Percentiles rank a stretch among this genome's conserved stretches.
These are phyloP conservation scores for Nitzschia sp. DNA, from an alignment of 108 stramenopile genomes.

Conservation along the genomic window DNA sequence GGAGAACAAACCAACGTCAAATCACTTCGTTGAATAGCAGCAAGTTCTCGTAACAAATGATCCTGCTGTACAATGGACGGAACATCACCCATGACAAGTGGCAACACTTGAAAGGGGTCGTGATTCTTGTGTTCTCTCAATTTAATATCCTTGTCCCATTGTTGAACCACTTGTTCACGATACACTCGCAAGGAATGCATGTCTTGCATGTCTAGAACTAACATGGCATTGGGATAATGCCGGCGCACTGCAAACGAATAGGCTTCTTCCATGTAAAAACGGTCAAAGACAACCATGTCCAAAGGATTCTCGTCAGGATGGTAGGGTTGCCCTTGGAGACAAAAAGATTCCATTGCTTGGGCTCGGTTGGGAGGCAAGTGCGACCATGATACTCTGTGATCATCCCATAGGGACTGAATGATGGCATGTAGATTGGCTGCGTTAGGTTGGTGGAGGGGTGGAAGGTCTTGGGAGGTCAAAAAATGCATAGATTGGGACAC, in stretches of 20 bases:
- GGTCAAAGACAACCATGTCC: constrained; percentile 62
- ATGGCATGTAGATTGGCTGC: too few species aligned
- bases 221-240: constrained; percentile 39
- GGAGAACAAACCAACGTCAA: constrained; percentile 64
- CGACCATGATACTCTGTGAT: constrained; percentile 14
- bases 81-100: background rate
- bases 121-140: constrained; percentile 14
- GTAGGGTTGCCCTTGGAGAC: background rate
- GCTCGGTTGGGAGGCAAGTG: constrained; percentile 27
- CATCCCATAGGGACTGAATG: too few species aligned
- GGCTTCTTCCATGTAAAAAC: constrained; percentile 73
- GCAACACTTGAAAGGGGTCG: constrained; percentile 24
- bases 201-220: constrained; percentile 86
- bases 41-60: constrained; percentile 57
- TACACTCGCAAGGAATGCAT: constrained; percentile 64
- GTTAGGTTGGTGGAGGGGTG: too few species aligned
- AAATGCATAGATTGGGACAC: constrained; percentile 26
- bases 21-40: constrained; percentile 70
- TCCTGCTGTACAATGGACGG: constrained; percentile 10
- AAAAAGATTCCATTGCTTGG: constrained; percentile 6
- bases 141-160: constrained; percentile 13
- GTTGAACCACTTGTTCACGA: constrained; percentile 48
- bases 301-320: background rate
- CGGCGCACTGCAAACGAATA: constrained; percentile 63
- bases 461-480: constrained; percentile 2